Percentiles rank a stretch among this genome's conserved stretches.
Evolutionary conservation across 1,139 yeast species (phyloP).

Genomic region (Yarrowia galli): DNA sequence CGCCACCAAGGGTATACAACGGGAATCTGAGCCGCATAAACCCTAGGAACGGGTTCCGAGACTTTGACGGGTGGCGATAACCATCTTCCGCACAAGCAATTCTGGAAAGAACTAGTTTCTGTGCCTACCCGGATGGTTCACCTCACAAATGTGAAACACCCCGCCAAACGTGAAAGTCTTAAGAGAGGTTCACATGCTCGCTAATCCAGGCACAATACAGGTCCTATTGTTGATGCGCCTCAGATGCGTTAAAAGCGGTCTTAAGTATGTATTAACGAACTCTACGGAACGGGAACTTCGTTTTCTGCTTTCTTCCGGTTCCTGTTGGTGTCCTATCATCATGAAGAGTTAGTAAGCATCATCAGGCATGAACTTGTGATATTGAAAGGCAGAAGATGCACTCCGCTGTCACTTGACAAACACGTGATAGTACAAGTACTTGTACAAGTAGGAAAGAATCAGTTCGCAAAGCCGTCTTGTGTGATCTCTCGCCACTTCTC

Average conservation of each 20-base stretch:
- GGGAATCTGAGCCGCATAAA: slow-evolving; percentile 12
- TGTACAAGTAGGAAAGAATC: background rate
- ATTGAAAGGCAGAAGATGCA: no score
- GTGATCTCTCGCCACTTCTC: no score
- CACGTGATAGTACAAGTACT: background rate
- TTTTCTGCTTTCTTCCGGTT: background rate
- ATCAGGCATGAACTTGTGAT: no score
- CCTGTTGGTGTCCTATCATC: background rate
- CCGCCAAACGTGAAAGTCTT: slow-evolving; percentile 10
- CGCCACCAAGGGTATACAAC: slow-evolving; percentile 2
- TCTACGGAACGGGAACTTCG: background rate
- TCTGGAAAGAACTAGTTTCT: background rate
- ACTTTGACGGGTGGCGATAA: background rate
- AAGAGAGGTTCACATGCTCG: background rate
- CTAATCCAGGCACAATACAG: no score
- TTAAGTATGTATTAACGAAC: background rate
- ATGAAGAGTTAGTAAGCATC: background rate
- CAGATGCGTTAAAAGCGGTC: background rate
- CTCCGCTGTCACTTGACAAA: no score
- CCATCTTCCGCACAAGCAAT: background rate
- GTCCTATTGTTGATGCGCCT: background rate
- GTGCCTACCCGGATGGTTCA: background rate
- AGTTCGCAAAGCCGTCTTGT: no score
- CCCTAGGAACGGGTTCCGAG: slow-evolving; percentile 5
- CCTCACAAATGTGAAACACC: background rate